Conservation (phyloP, 2,329 filamentous ascomycete species). For the Botrytis elliptica region DNA sequence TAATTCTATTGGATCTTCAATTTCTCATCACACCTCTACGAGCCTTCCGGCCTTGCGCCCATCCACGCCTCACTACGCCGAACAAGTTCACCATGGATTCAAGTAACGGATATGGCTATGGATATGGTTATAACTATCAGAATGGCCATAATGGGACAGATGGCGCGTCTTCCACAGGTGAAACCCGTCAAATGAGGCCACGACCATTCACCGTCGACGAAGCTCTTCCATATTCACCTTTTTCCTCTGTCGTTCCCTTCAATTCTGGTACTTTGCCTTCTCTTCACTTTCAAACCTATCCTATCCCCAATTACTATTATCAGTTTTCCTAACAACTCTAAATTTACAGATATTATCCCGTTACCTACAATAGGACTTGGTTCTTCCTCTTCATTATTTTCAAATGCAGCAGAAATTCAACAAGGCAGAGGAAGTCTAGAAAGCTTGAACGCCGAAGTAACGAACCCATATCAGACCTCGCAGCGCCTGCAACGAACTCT, state of each 20-base stretch:
- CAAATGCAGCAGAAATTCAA: constrained; percentile 52
- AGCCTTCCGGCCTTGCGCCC: constrained; percentile 13
- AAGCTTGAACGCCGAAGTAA: constrained; percentile 69
- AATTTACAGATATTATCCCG: constrained; percentile 60
- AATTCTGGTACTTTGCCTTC: constrained; percentile 58
- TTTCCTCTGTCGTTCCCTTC: constrained; percentile 77
- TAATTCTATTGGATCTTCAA: background rate
- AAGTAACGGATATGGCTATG: constrained; percentile 8
- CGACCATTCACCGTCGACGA: constrained; percentile 64
- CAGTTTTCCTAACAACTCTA: constrained; percentile 26
- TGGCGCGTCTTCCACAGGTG: background rate
- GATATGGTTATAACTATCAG: constrained; percentile 3
- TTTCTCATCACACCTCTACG: background rate
- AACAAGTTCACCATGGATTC: constrained; percentile 14
- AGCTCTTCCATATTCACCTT: constrained; percentile 77
- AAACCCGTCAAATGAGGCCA: constrained; percentile 35
- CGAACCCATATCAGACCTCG: constrained; percentile 56
- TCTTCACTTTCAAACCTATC: background rate
- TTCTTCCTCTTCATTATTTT: constrained; percentile 53
- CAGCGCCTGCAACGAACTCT: constrained; percentile 69
- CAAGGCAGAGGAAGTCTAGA: constrained; percentile 56
- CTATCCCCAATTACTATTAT: constrained; percentile 10
- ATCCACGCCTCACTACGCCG: background rate
- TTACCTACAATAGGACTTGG: constrained; percentile 57
- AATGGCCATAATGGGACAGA: constrained; percentile 8